Percentiles rank a stretch among this genome's conserved stretches.
phyloP scores from a whole-genome alignment of 2,329 filamentous ascomycete genomes.

The Talaromyces sp. region DNA sequence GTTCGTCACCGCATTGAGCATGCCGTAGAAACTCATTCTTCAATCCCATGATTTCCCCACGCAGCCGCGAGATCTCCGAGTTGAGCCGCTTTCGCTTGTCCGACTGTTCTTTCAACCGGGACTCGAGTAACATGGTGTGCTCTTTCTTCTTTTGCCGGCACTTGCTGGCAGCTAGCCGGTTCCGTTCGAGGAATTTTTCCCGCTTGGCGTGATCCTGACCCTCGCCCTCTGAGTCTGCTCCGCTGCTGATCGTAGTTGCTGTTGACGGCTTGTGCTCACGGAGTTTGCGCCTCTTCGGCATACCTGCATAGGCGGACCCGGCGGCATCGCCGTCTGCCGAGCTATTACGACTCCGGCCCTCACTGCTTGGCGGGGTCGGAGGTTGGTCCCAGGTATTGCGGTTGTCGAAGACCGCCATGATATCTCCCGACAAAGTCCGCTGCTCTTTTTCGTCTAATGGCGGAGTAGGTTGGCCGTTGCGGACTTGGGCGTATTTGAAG shows the following conservation, averaged over 20 bases:
- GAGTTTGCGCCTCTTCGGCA: slow-evolving; percentile 23
- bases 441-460: slow-evolving; percentile 30
- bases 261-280: slow-evolving; percentile 19
- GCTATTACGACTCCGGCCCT: slow-evolving; percentile 11
- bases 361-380: slow-evolving; percentile 18
- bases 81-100: slow-evolving; percentile 33
- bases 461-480: slow-evolving; percentile 39
- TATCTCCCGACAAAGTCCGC: slow-evolving; percentile 6
- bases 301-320: background rate
- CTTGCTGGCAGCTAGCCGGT: slow-evolving; percentile 58
- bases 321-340: slow-evolving; percentile 6
- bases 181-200: slow-evolving; percentile 56
- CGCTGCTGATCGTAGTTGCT: slow-evolving; percentile 24
- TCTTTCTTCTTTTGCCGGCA: slow-evolving; percentile 63
- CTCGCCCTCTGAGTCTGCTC: slow-evolving; percentile 24
- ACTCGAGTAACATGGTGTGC: slow-evolving; percentile 52
- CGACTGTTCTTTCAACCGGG: slow-evolving; percentile 34
- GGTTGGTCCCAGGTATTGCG: slow-evolving; percentile 18
- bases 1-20: slow-evolving; percentile 37
- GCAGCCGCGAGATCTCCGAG: slow-evolving; percentile 34
- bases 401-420: slow-evolving; percentile 9
- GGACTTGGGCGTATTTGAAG: slow-evolving; percentile 35
- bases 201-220: slow-evolving; percentile 38
- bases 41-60: slow-evolving; percentile 36
- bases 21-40: slow-evolving; percentile 42